Evolutionary conservation across 345 rosid genomes (phyloP).

Genomic region (Lepidium aucheri): DNA sequence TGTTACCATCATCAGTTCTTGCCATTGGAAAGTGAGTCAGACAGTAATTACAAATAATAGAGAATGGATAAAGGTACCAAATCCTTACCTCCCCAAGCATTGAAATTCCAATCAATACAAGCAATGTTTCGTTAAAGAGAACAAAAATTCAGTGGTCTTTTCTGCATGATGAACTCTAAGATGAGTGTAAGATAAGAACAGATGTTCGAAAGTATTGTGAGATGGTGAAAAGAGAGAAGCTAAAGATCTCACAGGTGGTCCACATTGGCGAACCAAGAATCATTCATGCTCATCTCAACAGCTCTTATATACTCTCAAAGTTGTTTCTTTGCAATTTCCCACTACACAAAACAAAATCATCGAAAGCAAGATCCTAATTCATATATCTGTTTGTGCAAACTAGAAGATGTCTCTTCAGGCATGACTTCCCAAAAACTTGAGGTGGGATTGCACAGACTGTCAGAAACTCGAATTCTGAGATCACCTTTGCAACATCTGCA

Average conservation of each 20-base stretch:
- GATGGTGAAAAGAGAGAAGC: not conserved
- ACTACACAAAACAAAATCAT: conserved; percentile 32
- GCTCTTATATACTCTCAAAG: conserved; percentile 69
- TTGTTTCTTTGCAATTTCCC: conserved; percentile 70
- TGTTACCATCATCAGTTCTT: conserved; percentile 80
- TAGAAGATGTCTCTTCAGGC: not conserved
- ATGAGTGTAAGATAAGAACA: not conserved
- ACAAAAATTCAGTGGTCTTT: conserved; percentile 18
- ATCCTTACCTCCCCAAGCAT: conserved; percentile 74
- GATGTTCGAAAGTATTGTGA: not conserved
- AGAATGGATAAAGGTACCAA: not conserved
- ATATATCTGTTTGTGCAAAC: not conserved
- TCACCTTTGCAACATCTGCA: conserved; percentile 61
- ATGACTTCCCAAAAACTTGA: too few relatives aligned
- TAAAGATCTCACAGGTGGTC: conserved; percentile 69
- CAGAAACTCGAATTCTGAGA: conserved; percentile 72
- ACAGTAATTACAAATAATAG: not conserved
- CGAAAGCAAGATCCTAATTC: not conserved
- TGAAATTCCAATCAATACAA: conserved; percentile 85
- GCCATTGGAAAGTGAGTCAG: not conserved
- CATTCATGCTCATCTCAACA: conserved; percentile 88
- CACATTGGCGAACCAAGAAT: conserved; percentile 92
- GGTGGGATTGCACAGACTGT: conserved; percentile 96
- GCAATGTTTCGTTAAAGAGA: conserved; percentile 42
- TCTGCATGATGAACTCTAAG: conserved; percentile 56